Evolutionary conservation across 225 moss, liverwort and hornwort species (phyloP).

Genomic region (Marchantia paleacea): DNA sequence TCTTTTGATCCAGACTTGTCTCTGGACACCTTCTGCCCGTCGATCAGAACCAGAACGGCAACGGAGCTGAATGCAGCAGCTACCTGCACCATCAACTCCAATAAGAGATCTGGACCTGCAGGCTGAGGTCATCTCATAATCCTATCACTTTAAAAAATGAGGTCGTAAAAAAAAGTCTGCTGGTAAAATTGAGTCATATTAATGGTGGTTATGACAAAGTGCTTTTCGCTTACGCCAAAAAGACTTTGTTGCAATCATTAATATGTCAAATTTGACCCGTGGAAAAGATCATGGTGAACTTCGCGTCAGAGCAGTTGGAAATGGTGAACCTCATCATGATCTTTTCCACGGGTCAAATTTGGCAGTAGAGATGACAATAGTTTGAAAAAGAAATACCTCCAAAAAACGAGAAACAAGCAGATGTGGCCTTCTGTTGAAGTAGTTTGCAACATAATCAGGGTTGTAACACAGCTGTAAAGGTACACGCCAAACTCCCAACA

Average conservation of each 20-base stretch:
- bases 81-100: conserved; percentile 48
- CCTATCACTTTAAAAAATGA: no score
- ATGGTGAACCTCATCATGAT: no score
- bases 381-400: conserved; percentile 47
- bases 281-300: not conserved
- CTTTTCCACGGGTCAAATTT: no score
- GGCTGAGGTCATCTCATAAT: not conserved
- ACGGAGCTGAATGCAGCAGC: conserved; percentile 71
- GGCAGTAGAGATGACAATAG: not conserved
- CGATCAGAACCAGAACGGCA: conserved; percentile 47
- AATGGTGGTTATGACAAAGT: no score
- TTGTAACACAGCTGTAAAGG: conserved; percentile 75
- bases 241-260: no score
- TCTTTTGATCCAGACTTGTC: conserved; percentile 34
- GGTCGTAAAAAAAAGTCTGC: no score
- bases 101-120: not conserved
- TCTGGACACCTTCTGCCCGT: conserved; percentile 43
- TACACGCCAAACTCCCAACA: conserved; percentile 58
- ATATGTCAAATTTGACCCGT: no score
- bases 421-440: conserved; percentile 83
- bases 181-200: no score
- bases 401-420: conserved; percentile 70
- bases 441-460: conserved; percentile 72
- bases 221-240: no score
- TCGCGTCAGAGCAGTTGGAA: no score